phyloP scores from a whole-genome alignment of 768 basidiomycete species.

The Cystofilobasidium ferigula region DNA sequence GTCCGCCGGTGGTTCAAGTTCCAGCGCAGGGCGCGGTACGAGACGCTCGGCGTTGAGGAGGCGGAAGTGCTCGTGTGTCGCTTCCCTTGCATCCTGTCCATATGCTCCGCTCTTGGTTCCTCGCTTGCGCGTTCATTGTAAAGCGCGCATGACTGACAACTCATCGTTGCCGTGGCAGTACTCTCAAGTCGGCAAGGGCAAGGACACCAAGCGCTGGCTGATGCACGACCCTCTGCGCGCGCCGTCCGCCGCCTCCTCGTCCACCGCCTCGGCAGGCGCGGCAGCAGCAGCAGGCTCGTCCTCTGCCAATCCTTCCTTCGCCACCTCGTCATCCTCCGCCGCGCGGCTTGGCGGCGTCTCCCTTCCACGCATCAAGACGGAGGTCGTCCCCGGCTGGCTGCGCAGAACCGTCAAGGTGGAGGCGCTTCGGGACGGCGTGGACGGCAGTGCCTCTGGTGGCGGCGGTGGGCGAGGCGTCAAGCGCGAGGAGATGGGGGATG shows the following conservation, averaged over 20 bases:
- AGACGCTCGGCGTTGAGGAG: conserved; percentile 57
- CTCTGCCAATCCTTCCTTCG: not conserved
- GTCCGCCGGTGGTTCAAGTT: conserved; percentile 87
- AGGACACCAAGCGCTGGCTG: conserved; percentile 23
- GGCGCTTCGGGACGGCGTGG: not conserved
- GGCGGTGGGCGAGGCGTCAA: not conserved
- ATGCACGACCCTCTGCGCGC: conserved; percentile 22
- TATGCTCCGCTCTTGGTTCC: too few relatives aligned
- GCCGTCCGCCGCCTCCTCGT: not conserved
- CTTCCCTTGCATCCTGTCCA: not conserved
- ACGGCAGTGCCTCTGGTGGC: not conserved
- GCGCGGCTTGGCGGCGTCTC: not conserved
- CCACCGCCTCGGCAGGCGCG: not conserved
- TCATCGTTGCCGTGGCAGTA: conserved; percentile 2
- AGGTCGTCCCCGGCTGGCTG: conserved; percentile 6
- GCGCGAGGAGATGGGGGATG: conserved; percentile 4
- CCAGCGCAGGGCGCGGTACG: conserved; percentile 70
- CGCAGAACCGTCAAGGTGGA: conserved; percentile 1
- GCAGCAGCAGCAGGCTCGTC: not conserved
- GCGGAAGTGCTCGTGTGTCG: conserved; percentile 41
- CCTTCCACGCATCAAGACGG: not conserved
- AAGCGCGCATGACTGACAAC: not conserved
- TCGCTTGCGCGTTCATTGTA: not conserved
- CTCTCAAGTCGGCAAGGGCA: conserved; percentile 19
- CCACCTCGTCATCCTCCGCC: not conserved